phyloP scores from a whole-genome alignment of 345 rosid genomes.

The Pugionium dolabratum region DNA sequence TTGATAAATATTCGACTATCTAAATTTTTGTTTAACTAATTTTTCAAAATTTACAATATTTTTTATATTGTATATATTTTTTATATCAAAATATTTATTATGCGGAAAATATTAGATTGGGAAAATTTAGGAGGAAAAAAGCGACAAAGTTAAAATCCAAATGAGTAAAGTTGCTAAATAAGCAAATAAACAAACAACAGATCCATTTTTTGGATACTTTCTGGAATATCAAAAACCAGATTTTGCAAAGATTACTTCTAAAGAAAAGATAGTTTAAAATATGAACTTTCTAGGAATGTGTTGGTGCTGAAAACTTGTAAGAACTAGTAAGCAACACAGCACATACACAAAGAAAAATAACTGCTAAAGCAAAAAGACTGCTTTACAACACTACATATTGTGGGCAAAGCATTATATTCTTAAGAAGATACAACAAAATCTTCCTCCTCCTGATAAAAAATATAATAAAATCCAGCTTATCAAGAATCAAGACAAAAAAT shows the following conservation, averaged over 20 bases:
- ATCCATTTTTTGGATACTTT: slow-evolving; percentile 26
- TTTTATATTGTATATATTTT: too few species aligned
- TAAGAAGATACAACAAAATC: slow-evolving; percentile 29
- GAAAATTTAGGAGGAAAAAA: slow-evolving; percentile 18
- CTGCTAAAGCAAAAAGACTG: slow-evolving; percentile 30
- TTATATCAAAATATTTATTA: too few species aligned
- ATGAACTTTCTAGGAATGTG: too few species aligned
- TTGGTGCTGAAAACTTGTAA: too few species aligned
- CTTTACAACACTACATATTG: slow-evolving; percentile 36
- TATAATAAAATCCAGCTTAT: slow-evolving; percentile 25
- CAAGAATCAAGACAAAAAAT: slow-evolving; percentile 31
- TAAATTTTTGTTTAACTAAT: too few species aligned
- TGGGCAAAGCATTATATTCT: slow-evolving; percentile 32
- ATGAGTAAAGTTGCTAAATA: slow-evolving; percentile 7
- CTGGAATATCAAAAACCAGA: slow-evolving; percentile 6
- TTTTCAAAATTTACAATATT: too few species aligned
- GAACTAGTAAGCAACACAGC: slow-evolving; percentile 31
- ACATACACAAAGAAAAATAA: slow-evolving; percentile 27
- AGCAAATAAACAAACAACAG: slow-evolving; percentile 24
- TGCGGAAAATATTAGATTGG: slow-evolving; percentile 3
- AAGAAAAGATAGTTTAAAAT: slow-evolving; percentile 12
- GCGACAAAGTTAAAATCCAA: slow-evolving; percentile 30
- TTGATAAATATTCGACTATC: too few species aligned
- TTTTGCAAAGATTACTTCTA: slow-evolving; percentile 24
- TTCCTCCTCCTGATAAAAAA: background rate